Evolutionary conservation across 768 basidiomycete species (phyloP).

Genomic region (Boletus subparvulus): DNA sequence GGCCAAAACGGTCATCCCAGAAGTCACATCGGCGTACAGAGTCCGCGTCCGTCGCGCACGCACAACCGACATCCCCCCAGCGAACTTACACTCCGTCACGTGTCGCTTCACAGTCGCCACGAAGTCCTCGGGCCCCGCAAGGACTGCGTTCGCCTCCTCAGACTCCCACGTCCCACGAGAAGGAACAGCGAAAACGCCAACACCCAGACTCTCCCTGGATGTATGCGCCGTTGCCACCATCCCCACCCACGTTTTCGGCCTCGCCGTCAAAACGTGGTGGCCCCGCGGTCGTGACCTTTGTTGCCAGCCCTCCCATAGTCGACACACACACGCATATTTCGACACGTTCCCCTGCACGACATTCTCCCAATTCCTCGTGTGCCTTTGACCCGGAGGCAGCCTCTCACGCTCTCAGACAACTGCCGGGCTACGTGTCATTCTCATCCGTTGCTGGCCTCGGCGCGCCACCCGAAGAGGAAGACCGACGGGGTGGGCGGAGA

Average conservation of each 20-base stretch:
- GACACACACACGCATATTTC: slow-evolving; percentile 12
- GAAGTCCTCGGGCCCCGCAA: slow-evolving; percentile 16
- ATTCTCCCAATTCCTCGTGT: slow-evolving; percentile 26
- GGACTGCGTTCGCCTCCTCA: slow-evolving; percentile 17
- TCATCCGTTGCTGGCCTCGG: slow-evolving; percentile 67
- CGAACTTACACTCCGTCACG: slow-evolving; percentile 6
- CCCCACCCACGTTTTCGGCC: slow-evolving; percentile 28
- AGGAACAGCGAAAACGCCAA: slow-evolving; percentile 8
- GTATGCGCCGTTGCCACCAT: slow-evolving; percentile 31
- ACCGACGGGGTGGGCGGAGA: slow-evolving; percentile 29
- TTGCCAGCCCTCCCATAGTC: slow-evolving; percentile 16
- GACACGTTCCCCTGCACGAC: slow-evolving; percentile 10
- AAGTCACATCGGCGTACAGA: slow-evolving; percentile 11
- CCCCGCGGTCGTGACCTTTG: slow-evolving; percentile 24
- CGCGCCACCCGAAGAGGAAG: slow-evolving; percentile 50
- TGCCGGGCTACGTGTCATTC: slow-evolving; percentile 69
- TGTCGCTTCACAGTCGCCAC: slow-evolving; percentile 13
- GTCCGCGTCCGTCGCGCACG: slow-evolving; percentile 12
- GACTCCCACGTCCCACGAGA: slow-evolving; percentile 21
- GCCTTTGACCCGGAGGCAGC: slow-evolving; percentile 65
- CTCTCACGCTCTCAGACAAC: slow-evolving; percentile 51
- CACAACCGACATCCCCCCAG: slow-evolving; percentile 6
- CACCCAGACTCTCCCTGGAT: slow-evolving; percentile 28
- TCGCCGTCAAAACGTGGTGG: slow-evolving; percentile 29
- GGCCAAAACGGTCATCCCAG: slow-evolving; percentile 1